Base-by-base conservation (phyloP, 805 yeast species). In the Lipomyces sp. region DNA sequence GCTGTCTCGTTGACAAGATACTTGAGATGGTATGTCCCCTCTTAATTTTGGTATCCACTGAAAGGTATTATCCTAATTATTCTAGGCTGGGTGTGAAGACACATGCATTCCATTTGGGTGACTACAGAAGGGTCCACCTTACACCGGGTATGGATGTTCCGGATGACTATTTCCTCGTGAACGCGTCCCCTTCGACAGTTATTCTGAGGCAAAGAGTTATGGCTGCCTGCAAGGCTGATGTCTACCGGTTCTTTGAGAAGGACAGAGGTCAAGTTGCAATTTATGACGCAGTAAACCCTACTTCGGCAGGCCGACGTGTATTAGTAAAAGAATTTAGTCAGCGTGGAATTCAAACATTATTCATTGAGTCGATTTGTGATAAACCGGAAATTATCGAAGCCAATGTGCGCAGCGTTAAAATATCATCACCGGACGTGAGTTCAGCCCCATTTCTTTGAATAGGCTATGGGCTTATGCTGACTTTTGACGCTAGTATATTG, bases 191-290 rank as follows among this genome's bases (percentile, higher is more conserved):
- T 37, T 83, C 83, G 66, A 88, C 87, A 4, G 78, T 80, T 18
- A 80, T 78, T 57, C 79, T 87, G 60, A 85, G 96, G 60, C 81
- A 82, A 51, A 79, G 82, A 68, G 84, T 93, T 30, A 82, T 89
- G 53, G 80, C 84, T 57, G 83, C 85, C 51, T 91, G 96, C 72
- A 76, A 90, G 50, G 79, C 79, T 57, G 98, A 92, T 75, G 87
- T 94, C 76, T 75, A 84, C 63, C 79, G 81, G 32, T 92, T 90
- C 73, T 92, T 91, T 77, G 84, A 85, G 69, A 83, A 84, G 35
- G 91, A 88, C 69, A 86, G 86, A 74, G 98, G 98, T 10, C 99
- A 95, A 79, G 91, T 95, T 39, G 99, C 97, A 4, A 90, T 95
- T 30, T 95, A 90, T 77, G 99, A 95, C 78, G 98, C 98, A 0